Conservation (phyloP, 352 stramenopile species). For the Phytophthora pistaciae region DNA sequence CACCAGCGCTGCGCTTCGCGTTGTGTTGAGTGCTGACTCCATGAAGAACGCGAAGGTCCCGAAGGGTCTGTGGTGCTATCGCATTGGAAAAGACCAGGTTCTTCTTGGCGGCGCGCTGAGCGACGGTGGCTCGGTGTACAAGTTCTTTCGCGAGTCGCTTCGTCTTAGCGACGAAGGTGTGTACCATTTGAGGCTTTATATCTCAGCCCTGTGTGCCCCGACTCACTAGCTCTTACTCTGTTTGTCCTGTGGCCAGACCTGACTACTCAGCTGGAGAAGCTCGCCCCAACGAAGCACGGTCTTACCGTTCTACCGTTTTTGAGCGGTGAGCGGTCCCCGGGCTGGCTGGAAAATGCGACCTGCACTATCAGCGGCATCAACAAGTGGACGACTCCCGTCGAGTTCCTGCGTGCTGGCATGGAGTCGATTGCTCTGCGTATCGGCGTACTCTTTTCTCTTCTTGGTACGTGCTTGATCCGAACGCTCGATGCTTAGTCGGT, state of each 20-base stretch:
- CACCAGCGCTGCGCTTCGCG: slow-evolving; percentile 93
- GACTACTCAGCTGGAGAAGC: slow-evolving; percentile 48
- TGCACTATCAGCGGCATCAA: slow-evolving; percentile 94
- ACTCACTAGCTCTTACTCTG: background rate
- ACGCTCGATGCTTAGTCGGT: background rate
- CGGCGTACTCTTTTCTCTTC: slow-evolving; percentile 81
- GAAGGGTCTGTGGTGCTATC: slow-evolving; percentile 95
- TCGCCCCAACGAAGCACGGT: slow-evolving; percentile 68
- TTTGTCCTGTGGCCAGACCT: slow-evolving; percentile 18
- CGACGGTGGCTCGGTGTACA: slow-evolving; percentile 96
- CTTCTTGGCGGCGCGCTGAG: slow-evolving; percentile 96
- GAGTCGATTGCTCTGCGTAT: slow-evolving; percentile 94
- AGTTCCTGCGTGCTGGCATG: slow-evolving; percentile 92
- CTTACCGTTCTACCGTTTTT: slow-evolving; percentile 94
- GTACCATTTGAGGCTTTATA: background rate
- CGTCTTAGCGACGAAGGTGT: slow-evolving; percentile 56
- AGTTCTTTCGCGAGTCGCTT: slow-evolving; percentile 90
- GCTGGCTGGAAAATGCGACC: slow-evolving; percentile 91
- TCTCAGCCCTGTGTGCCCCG: background rate
- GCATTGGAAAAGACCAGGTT: slow-evolving; percentile 84
- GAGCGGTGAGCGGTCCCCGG: slow-evolving; percentile 93
- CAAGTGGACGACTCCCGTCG: slow-evolving; percentile 88
- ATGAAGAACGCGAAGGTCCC: slow-evolving; percentile 79
- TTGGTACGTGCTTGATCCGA: slow-evolving; percentile 49
- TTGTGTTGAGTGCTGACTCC: slow-evolving; percentile 73